Evolutionary conservation across 1,284 basidiomycete species (phyloP).

Genomic region (Fomitopsis palustris): DNA sequence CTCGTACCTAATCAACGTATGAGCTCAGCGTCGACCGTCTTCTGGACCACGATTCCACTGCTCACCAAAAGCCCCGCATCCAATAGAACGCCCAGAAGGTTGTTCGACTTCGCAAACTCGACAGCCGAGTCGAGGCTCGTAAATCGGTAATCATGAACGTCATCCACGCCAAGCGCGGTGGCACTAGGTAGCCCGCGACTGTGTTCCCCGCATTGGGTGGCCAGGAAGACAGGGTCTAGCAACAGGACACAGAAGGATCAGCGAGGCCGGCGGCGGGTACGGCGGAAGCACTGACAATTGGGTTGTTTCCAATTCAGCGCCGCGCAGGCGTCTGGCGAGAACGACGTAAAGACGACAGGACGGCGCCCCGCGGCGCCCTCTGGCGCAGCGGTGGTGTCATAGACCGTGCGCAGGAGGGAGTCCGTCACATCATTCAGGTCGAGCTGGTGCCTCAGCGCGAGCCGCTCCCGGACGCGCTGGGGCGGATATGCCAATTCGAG

Average conservation of each 20-base stretch:
- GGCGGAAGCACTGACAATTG: slow-evolving; percentile 64
- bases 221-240: slow-evolving; percentile 93
- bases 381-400: slow-evolving; percentile 55
- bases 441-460: slow-evolving; percentile 46
- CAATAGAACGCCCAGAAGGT: slow-evolving; percentile 89
- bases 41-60: slow-evolving; percentile 12
- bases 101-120: slow-evolving; percentile 92
- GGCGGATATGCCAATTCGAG: slow-evolving; percentile 78
- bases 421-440: slow-evolving; percentile 84
- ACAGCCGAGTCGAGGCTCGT: slow-evolving; percentile 87
- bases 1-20: slow-evolving; percentile 44
- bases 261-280: not conserved
- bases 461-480: slow-evolving; percentile 35
- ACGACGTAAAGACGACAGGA: slow-evolving; percentile 85
- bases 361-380: slow-evolving; percentile 53
- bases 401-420: slow-evolving; percentile 77
- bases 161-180: slow-evolving; percentile 41
- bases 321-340: slow-evolving; percentile 83
- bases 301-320: slow-evolving; percentile 99
- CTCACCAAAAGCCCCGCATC: slow-evolving; percentile 85
- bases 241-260: not conserved
- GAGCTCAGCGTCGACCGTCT: not conserved
- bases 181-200: slow-evolving; percentile 34
- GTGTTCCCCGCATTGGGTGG: slow-evolving; percentile 79
- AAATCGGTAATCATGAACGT: slow-evolving; percentile 50